A percentile compares a stretch with the other conserved stretches of the same genome.
Conservation (phyloP, 208 protist species). For the Crithidia bombi region DNA sequence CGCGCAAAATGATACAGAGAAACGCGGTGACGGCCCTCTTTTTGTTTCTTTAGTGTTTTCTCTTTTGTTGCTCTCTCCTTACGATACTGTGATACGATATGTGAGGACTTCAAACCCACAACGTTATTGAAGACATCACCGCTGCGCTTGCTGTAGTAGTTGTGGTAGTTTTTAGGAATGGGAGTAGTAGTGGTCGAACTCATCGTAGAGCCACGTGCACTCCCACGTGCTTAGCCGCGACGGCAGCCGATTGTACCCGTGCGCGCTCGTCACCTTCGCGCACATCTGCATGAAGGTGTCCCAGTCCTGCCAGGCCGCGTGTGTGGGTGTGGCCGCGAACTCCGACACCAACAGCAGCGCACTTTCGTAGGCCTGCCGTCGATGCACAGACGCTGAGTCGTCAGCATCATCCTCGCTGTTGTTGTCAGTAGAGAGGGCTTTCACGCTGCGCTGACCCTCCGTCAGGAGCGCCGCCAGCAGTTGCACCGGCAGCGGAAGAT, state of each 20-base stretch:
- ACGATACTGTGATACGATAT: too few species aligned
- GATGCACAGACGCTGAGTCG: too few species aligned
- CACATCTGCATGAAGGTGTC: slow-evolving; percentile 24
- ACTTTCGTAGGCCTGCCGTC: not conserved
- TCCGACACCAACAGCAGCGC: not conserved
- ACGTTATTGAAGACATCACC: too few species aligned
- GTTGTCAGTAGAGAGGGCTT: too few species aligned
- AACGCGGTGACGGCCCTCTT: too few species aligned
- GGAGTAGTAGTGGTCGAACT: slow-evolving; percentile 43
- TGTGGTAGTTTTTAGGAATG: too few species aligned
- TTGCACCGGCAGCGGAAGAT: slow-evolving; percentile 58
- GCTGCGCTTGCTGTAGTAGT: too few species aligned
- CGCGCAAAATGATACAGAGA: too few species aligned
- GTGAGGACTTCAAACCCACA: too few species aligned
- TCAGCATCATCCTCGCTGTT: too few species aligned
- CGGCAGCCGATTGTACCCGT: not conserved
- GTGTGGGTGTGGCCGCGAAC: not conserved
- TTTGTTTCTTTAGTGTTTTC: too few species aligned
- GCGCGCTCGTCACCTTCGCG: not conserved
- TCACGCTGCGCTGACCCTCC: not conserved
- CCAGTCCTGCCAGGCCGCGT: slow-evolving; percentile 27
- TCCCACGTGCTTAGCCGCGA: slow-evolving; percentile 35
- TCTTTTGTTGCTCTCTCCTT: too few species aligned
- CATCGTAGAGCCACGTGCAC: slow-evolving; percentile 35
- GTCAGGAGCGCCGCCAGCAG: slow-evolving; percentile 26